Conservation (phyloP, 2,329 filamentous ascomycete species). For the Lanzia echinophila region DNA sequence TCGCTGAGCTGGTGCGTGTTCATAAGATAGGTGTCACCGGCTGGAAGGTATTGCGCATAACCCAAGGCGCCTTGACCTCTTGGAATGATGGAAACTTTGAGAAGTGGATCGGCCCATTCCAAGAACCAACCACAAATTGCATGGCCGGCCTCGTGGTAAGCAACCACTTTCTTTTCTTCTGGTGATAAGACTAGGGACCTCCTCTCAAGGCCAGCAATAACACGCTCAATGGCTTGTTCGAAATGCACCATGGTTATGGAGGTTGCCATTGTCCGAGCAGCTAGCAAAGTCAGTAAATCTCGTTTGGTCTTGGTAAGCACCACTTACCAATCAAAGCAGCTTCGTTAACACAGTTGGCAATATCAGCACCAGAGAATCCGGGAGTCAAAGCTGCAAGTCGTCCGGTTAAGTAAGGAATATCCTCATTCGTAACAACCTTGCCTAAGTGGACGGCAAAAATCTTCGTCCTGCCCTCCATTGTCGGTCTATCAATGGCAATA, state of each 20-base stretch:
- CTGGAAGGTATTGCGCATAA: conserved; percentile 94
- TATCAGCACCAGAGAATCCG: conserved; percentile 95
- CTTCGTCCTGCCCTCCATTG: conserved; percentile 92
- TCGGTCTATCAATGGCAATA: conserved; percentile 89
- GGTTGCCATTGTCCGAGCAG: conserved; percentile 74
- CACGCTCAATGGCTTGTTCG: conserved; percentile 94
- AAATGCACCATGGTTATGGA: conserved; percentile 86
- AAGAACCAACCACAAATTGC: conserved; percentile 99
- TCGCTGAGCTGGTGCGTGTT: conserved; percentile 95
- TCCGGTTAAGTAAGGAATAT: conserved; percentile 80
- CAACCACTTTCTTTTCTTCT: conserved; percentile 90
- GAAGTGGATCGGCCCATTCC: conserved; percentile 88
- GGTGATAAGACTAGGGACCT: conserved; percentile 92
- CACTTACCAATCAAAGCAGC: conserved; percentile 85
- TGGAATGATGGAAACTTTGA: conserved; percentile 98
- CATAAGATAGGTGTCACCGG: conserved; percentile 90
- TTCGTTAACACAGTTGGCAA: conserved; percentile 97
- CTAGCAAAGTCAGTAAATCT: conserved; percentile 44
- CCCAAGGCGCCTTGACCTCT: conserved; percentile 89
- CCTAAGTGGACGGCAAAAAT: conserved; percentile 93
- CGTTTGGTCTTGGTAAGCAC: background rate
- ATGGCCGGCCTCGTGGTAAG: conserved; percentile 97
- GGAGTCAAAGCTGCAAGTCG: conserved; percentile 88
- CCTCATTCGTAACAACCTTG: conserved; percentile 90
- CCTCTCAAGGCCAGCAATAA: conserved; percentile 93